Conservation (phyloP, 768 basidiomycete genomes). For the Lactarius indigo region DNA sequence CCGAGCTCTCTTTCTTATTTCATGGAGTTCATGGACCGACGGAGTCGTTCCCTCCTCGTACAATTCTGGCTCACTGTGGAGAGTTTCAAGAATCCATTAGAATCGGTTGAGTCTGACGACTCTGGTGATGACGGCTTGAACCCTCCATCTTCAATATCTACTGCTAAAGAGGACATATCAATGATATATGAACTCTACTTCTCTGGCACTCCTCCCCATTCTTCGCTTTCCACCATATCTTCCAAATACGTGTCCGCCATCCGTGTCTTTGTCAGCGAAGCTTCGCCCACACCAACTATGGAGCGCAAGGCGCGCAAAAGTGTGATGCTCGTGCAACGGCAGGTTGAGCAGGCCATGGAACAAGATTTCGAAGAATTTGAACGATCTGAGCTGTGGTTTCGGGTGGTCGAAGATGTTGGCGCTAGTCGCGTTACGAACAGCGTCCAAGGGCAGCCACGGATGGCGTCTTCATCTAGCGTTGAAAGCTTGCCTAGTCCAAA, state of each 20-base stretch:
- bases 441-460: background rate
- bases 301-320: constrained; percentile 65
- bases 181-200: constrained; percentile 92
- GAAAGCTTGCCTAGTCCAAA: constrained; percentile 12
- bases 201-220: constrained; percentile 52
- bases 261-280: constrained; percentile 53
- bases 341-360: constrained; percentile 86
- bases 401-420: constrained; percentile 72
- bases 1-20: constrained; percentile 92
- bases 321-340: constrained; percentile 79
- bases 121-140: constrained; percentile 61
- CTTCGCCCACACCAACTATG: constrained; percentile 39
- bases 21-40: constrained; percentile 98
- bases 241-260: constrained; percentile 70
- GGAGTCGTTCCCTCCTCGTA: constrained; percentile 76
- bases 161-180: constrained; percentile 79
- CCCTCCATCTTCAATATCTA: constrained; percentile 47
- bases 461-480: constrained; percentile 6
- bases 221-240: constrained; percentile 59
- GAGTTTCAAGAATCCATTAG: constrained; percentile 95
- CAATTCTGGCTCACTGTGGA: constrained; percentile 99
- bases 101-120: constrained; percentile 60
- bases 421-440: constrained; percentile 22
- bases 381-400: constrained; percentile 88
- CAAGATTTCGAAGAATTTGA: constrained; percentile 90